Evolutionary conservation across 2,329 filamentous ascomycete species (phyloP), one percentile per base, ranked within the genome.

Genomic region (Gaeumannomyces tritici): DNA sequence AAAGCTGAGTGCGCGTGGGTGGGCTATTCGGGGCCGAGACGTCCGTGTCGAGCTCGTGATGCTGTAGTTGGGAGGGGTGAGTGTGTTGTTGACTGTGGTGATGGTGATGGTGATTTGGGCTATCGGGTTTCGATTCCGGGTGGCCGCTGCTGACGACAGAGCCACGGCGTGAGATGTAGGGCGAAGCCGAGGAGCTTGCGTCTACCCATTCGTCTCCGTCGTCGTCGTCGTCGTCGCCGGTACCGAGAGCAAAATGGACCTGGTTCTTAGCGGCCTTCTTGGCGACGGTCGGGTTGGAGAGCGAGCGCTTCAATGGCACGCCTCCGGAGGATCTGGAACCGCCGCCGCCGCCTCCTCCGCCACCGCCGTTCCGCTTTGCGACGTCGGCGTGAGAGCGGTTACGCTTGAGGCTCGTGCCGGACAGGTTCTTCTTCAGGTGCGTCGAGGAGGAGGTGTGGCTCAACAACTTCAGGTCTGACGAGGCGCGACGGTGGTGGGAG

Each of bases 171-270:
- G 80, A 82, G 57, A 83, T 73, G 65, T 84, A 81, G 5, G 85
- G 85, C 13, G 84, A 87, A 61, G 84, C 85, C 63, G 83, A 86
- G 58, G 79, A 80, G 72, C 84, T 87, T 64, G 85, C 84, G 73
- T 89, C 86, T 55, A 88, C 83, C 86, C 86, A 88, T 75, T 85
- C 85, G 77, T 85, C 83, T 61, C 83, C 80, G 54, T 71, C 72
- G 55, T 75, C 73, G 57, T 61, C 60, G 27, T 61, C 60, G 28
- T 61, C 51, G 29, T 31, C 60, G 70, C 79, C 77, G 68, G 77
- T 80, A 61, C 85, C 85, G 62, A 88, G 77, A 68, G 87, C 84
- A 67, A 88, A 88, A 69, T 86, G 85, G 35, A 88, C 85, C 65
- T 83, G 80, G 29, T 73, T 72, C 69, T 81, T 83, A 4, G 42